Percentiles rank a stretch among this genome's conserved stretches.
Evolutionary conservation across 163 green algal species (phyloP).

Genomic region (Volvox carteri): DNA sequence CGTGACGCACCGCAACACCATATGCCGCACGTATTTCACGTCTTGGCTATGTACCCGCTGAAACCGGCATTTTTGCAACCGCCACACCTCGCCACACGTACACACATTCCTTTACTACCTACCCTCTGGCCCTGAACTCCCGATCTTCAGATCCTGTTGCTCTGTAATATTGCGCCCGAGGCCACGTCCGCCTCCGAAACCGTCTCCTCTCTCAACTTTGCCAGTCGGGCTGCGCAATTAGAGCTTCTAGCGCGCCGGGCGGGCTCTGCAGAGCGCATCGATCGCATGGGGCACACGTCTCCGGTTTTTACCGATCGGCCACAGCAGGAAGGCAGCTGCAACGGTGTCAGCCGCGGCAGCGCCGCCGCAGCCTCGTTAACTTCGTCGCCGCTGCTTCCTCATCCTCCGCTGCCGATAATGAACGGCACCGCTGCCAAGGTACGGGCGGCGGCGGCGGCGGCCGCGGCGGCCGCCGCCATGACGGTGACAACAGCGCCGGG

Average conservation of each 20-base stretch:
- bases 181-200: conserved; percentile 75
- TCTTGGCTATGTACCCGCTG: no score
- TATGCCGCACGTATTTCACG: no score
- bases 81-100: no score
- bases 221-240: conserved; percentile 66
- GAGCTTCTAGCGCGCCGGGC: conserved; percentile 24
- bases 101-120: no score
- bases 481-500: neutral
- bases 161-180: conserved; percentile 85
- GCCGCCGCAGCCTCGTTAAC: neutral
- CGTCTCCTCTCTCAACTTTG: conserved; percentile 88
- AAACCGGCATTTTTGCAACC: no score
- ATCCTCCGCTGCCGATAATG: conserved; percentile 46
- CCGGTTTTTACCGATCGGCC: neutral
- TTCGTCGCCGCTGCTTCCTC: neutral
- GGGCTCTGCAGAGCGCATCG: neutral
- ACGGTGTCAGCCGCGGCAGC: neutral
- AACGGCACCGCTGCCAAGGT: conserved; percentile 54
- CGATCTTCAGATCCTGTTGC: conserved; percentile 79
- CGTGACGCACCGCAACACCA: no score
- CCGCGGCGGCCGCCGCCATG: neutral
- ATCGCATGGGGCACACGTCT: neutral
- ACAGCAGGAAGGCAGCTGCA: neutral
- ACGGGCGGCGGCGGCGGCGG: conserved; percentile 19
- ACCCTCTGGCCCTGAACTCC: no score